Evolutionary conservation across 495 filamentous ascomycete genomes (phyloP), one percentile per base, ranked within the genome.

Genomic region (Rusavskia elegans): DNA sequence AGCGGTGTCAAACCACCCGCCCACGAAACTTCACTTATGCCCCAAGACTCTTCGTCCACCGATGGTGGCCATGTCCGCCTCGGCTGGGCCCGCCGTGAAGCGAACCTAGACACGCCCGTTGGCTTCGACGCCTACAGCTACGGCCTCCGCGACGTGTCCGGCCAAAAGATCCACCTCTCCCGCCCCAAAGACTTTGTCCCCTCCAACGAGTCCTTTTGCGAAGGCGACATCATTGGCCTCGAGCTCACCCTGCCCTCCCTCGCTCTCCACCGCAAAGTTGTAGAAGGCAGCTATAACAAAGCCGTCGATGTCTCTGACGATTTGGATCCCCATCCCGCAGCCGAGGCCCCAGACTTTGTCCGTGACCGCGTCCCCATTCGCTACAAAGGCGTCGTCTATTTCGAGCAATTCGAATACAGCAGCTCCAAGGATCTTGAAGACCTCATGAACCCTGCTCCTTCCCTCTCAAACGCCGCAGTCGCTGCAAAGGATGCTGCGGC

Each of bases 111-210:
- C 59, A 85, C 86, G 14, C 92, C 93, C 10, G 87, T 96, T 13
- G 93, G 93, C 0, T 95, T 89, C 58, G 92, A 99, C 64, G 89
- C 86, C 35, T 97, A 97, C 64, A 92, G 88, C 45, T 99, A 99
- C 63, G 93, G 86, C 19, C 76, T 99, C 51, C 81, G 89, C 20
- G 93, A 97, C 61, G 80, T 87, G 13, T 76, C 80, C 13, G 89
- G 90, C 10, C 87, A 97, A 61, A 90, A 92, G 45, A 83, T 95
- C 21, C 89, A 93, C 66, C 85, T 89, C 70, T 96, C 90, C 52
- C 82, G 92, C 32, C 88, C 90, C 13, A 84, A 86, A 57, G 83
- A 87, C 59, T 92, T 95, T 66, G 87, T 87, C 58, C 83, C 83
- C 0, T 52, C 77, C n/a, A 59, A 67, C 35, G 38, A 46, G 14